Base-by-base conservation (phyloP, 1,284 basidiomycete species). In the Meira miltonrushii region DNA sequence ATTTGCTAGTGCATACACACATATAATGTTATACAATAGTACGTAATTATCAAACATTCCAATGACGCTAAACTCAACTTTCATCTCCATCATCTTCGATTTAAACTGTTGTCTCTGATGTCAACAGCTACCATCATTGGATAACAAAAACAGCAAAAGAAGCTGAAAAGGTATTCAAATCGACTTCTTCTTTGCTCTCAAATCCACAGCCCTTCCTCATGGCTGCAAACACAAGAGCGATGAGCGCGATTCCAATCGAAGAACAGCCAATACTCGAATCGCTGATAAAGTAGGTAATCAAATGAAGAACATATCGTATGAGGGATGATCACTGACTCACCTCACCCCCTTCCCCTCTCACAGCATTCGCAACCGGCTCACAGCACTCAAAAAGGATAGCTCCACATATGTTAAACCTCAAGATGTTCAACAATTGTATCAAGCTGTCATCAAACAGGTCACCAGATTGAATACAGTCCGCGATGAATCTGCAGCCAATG, bases 401-500 rank as follows among this genome's bases (percentile, higher is more conserved):
- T 85, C 85, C 69, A 85, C 90, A 68, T 94, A 88, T 81, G 90
- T 93, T 80, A 90, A 92, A 72, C 84, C 90, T 2, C 87, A 89
- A 66, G 94, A 94, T 82, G 94, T 98, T 58, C 88, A 95, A 79
- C 84, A 86, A 48, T 86, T 97, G 66, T 97, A 97, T 83, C 89
- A 92, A 69, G 85, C 88, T 7, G 90, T 95, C 64, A 89, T 97
- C 66, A 93, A 94, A 79, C 92, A 97, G 84, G 88, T 97, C 60
- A 92, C 89, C 33, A 90, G 86, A 73, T 82, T 98, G 55, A 97
- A 97, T 79, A 87, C 89, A 66, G 87, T 96, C 55, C 86, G 94
- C 59, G 90, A 95, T 73, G 78, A 76, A 77, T 65, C 59, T 50
- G 64, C 67, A 46, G 65, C 49, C 44, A 61, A 47, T 44, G 51